These are phyloP conservation scores for Calonectria pauciramosa DNA, from an alignment of 2,329 filamentous ascomycete species.

Conservation along the genomic window DNA sequence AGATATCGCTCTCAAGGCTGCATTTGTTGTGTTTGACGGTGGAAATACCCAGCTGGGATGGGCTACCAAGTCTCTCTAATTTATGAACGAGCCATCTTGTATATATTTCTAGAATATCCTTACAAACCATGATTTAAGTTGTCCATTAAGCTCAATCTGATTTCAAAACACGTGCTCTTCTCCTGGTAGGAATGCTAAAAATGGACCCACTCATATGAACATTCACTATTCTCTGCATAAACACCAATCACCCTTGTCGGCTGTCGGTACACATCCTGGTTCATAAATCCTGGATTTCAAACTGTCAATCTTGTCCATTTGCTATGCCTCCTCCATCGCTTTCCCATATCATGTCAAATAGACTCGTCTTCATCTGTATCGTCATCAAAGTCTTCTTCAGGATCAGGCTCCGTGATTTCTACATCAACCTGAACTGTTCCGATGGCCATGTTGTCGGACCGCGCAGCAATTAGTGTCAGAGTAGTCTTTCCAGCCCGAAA, in stretches of 20 bases:
- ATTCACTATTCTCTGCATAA: neutral
- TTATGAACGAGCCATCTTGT: neutral
- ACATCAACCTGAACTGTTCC: neutral
- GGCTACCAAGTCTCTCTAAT: conserved; percentile 20
- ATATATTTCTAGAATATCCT: neutral
- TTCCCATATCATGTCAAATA: neutral
- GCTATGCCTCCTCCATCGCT: no score
- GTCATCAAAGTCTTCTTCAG: neutral
- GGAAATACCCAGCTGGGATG: conserved; percentile 39
- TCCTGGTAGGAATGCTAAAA: neutral
- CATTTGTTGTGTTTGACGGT: conserved; percentile 70
- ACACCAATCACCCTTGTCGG: no score
- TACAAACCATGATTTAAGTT: neutral
- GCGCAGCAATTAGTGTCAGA: neutral
- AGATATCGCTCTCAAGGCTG: conserved; percentile 73
- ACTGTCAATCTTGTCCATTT: no score
- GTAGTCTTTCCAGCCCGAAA: neutral
- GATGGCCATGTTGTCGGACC: neutral
- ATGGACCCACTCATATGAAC: neutral
- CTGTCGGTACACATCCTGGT: no score
- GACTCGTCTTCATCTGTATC: neutral
- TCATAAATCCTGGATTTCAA: no score
- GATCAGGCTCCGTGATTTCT: neutral
- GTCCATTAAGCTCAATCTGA: neutral
- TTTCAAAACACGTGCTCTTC: neutral